A percentile compares a stretch with the other conserved stretches of the same genome.
These are phyloP conservation scores for Penicillium sp. DNA, from an alignment of 2,329 filamentous ascomycete species.

Conservation along the genomic window DNA sequence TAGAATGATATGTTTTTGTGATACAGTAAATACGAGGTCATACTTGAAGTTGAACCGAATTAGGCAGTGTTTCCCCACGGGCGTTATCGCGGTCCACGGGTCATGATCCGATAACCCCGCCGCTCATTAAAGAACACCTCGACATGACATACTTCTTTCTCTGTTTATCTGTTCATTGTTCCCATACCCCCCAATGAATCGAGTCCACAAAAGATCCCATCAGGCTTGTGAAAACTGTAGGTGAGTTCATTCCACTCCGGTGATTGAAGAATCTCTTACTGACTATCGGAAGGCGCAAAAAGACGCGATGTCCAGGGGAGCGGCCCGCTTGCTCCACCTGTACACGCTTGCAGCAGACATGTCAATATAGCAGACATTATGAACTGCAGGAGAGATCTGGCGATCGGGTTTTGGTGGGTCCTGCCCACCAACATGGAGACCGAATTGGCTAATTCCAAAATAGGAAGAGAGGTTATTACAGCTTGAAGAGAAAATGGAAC, in stretches of 20 bases:
- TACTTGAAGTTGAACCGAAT: background rate
- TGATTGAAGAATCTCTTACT: background rate
- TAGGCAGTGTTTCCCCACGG: background rate
- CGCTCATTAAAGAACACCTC: background rate
- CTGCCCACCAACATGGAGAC: background rate
- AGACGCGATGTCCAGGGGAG: slow-evolving; percentile 54
- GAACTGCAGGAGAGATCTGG: slow-evolving; percentile 34
- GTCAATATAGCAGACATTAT: slow-evolving; percentile 40
- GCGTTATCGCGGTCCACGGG: slow-evolving; percentile 6
- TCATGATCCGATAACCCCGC: slow-evolving; percentile 18
- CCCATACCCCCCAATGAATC: slow-evolving; percentile 10
- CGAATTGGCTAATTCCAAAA: background rate
- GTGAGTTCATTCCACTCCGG: slow-evolving; percentile 34
- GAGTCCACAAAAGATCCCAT: slow-evolving; percentile 18
- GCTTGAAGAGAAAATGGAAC: slow-evolving; percentile 53
- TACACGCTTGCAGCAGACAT: slow-evolving; percentile 48
- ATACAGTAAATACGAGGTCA: background rate
- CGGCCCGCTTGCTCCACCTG: slow-evolving; percentile 54
- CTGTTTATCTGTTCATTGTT: background rate
- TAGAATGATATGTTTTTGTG: background rate
- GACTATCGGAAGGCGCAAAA: slow-evolving; percentile 44
- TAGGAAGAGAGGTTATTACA: slow-evolving; percentile 52
- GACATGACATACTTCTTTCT: background rate
- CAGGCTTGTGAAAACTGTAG: slow-evolving; percentile 22
- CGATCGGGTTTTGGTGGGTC: slow-evolving; percentile 39